Conservation (phyloP, 495 filamentous ascomycete species). For the Astrothelium macrocarpum region DNA sequence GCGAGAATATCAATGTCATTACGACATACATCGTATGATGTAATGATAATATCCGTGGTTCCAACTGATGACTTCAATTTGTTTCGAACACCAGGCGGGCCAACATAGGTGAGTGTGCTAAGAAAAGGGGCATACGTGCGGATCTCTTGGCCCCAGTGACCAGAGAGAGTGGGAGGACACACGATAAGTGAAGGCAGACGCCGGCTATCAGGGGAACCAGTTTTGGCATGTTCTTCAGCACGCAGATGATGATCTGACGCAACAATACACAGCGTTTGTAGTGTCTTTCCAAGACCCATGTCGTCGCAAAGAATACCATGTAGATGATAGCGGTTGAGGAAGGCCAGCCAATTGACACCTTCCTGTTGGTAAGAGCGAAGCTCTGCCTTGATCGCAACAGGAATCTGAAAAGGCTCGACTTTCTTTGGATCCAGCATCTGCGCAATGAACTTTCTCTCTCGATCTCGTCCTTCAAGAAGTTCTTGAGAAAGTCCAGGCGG, state of each 20-base stretch:
- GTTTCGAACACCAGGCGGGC: slow-evolving; percentile 68
- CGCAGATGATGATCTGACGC: slow-evolving; percentile 93
- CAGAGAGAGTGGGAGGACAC: slow-evolving; percentile 93
- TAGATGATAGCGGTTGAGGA: slow-evolving; percentile 94
- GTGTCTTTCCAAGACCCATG: slow-evolving; percentile 96
- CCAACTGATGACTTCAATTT: slow-evolving; percentile 56
- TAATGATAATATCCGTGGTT: slow-evolving; percentile 83
- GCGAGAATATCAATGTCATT: slow-evolving; percentile 83
- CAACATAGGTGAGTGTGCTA: slow-evolving; percentile 77
- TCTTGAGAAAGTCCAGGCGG: slow-evolving; percentile 85
- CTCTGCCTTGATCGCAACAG: slow-evolving; percentile 92
- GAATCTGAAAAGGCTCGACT: slow-evolving; percentile 85
- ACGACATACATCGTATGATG: slow-evolving; percentile 92
- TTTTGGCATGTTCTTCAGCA: slow-evolving; percentile 77
- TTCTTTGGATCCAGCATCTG: slow-evolving; percentile 95
- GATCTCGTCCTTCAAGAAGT: slow-evolving; percentile 77
- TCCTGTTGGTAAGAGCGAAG: slow-evolving; percentile 96
- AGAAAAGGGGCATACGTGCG: slow-evolving; percentile 91
- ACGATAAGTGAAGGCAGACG: slow-evolving; percentile 86
- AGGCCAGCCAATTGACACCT: slow-evolving; percentile 96
- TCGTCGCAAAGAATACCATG: slow-evolving; percentile 98
- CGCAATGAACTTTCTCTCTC: slow-evolving; percentile 89
- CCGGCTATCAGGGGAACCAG: slow-evolving; percentile 61
- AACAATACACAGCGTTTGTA: slow-evolving; percentile 96
- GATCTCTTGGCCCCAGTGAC: slow-evolving; percentile 98